Conservation (phyloP, 108 stramenopile species). For the Cyclotella choctawhatcheeana region DNA sequence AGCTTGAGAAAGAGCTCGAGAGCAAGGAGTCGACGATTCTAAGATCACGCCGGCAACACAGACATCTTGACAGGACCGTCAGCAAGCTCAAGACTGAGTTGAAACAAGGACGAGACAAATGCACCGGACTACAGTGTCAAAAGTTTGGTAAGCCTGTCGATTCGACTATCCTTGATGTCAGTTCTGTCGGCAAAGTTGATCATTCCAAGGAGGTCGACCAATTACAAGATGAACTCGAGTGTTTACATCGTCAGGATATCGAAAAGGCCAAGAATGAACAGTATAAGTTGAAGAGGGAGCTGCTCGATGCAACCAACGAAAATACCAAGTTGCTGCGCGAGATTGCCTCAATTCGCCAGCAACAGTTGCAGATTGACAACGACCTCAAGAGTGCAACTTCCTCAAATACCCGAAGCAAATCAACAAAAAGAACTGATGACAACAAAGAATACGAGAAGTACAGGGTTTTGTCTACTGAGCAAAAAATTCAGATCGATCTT, state of each 20-base stretch:
- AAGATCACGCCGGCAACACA: neutral
- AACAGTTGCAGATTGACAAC: slow-evolving; percentile 21
- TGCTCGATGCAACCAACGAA: slow-evolving; percentile 25
- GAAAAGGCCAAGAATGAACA: slow-evolving; percentile 22
- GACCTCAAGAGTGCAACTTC: slow-evolving; percentile 19
- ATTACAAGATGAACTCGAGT: neutral
- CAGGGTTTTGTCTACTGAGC: neutral
- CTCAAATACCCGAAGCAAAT: neutral
- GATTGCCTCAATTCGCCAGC: slow-evolving; percentile 20
- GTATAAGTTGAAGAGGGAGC: slow-evolving; percentile 13
- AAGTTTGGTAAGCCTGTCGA: slow-evolving; percentile 8
- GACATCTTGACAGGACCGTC: neutral
- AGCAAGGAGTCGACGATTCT: neutral
- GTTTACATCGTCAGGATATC: neutral
- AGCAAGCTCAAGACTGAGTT: slow-evolving; percentile 5
- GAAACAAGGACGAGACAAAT: neutral
- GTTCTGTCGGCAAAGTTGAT: neutral
- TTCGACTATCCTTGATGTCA: slow-evolving; percentile 4
- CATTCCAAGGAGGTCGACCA: neutral
- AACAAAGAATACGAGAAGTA: slow-evolving; percentile 20
- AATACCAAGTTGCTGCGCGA: slow-evolving; percentile 43
- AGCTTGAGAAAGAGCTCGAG: neutral
- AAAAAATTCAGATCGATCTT: slow-evolving; percentile 24
- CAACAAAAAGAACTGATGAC: neutral
- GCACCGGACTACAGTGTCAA: slow-evolving; percentile 1